Base-by-base conservation (phyloP, 2,329 filamentous ascomycete species). In the Lachnellula arida region DNA sequence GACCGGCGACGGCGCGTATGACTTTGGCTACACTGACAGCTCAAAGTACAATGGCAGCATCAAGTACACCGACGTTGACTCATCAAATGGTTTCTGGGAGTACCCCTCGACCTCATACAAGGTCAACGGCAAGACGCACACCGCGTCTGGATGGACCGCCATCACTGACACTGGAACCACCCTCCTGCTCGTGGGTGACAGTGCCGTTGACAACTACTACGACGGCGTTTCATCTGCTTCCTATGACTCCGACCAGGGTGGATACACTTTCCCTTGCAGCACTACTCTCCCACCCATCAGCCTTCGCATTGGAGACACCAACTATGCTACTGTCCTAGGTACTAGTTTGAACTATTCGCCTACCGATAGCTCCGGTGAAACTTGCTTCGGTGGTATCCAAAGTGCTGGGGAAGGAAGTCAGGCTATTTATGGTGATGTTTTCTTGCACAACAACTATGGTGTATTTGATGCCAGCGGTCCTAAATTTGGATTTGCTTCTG, bases 1-100 rank as follows among this genome's bases (percentile, higher is more conserved):
- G 56, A 72, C 75, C 56, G 63, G 67, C 7, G 57, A 74, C 17
- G 77, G 80, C 42, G 73, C 72, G 32, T 84, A 81, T 68, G 76
- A 81, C 65, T 84, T 83, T 57, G 81, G 81, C 48, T 80, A 71
- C 70, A 78, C 81, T 55, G 76, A 83, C 70, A 63, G 58, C 28
- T 66, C 68, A 57, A 78, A 79, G 63, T 82, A 81, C 74, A 78
- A 73, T 4, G 81, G 81, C 34, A 51, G 64, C 25, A 76, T 84
- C 66, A 72, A 71, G 55, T 85, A 81, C 68, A 70, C 75, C 17
- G 46, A 69, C 28, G 76, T 81, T 56, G 71, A 77, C 65, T 73
- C 63, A 57, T 65, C 64, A 49, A 70, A 77, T 9, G 79, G 79
- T 32, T 83, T 77, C 73, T 85, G 81, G 81, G 72, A 76, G 49